phyloP scores from a whole-genome alignment of 768 basidiomycete genomes.

The Tephrocybe sp. region DNA sequence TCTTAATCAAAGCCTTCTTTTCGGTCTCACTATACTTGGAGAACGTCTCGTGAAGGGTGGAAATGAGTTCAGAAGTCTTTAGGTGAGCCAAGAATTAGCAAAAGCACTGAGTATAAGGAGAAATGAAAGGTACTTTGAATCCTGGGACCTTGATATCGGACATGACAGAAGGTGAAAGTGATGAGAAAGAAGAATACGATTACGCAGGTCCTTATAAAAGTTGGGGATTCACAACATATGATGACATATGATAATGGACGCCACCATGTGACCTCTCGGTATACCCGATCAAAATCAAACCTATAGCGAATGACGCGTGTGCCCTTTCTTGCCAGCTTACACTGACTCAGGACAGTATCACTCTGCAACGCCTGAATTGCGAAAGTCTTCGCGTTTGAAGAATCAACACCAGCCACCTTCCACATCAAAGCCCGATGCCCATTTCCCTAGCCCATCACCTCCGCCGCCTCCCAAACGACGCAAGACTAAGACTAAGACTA shows the following conservation, averaged over 20 bases:
- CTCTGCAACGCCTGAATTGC: too few species aligned
- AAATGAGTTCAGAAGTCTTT: slow-evolving; percentile 69
- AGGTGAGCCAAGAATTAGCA: not conserved
- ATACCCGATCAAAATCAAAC: too few species aligned
- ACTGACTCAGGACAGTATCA: too few species aligned
- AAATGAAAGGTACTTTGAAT: slow-evolving; percentile 65
- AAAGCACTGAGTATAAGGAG: too few species aligned
- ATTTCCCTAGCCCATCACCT: not conserved
- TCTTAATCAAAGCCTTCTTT: slow-evolving; percentile 69
- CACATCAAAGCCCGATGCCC: too few species aligned
- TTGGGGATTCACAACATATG: slow-evolving; percentile 4
- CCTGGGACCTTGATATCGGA: slow-evolving; percentile 66
- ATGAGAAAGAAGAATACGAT: not conserved
- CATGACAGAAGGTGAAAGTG: slow-evolving; percentile 37
- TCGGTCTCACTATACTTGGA: slow-evolving; percentile 54
- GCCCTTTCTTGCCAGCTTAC: too few species aligned
- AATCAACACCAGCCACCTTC: too few species aligned
- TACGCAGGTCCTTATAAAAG: slow-evolving; percentile 11
- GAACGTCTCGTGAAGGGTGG: slow-evolving; percentile 50
- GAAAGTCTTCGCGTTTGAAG: too few species aligned
- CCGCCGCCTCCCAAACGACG: not conserved
- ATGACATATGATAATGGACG: slow-evolving; percentile 12
- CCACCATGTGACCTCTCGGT: slow-evolving; percentile 12
- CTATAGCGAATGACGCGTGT: too few species aligned
- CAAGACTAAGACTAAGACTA: not conserved